A percentile compares a stretch with the other conserved stretches of the same genome.
Conservation (phyloP, 768 basidiomycete species). For the Phaeotremella fagi region DNA sequence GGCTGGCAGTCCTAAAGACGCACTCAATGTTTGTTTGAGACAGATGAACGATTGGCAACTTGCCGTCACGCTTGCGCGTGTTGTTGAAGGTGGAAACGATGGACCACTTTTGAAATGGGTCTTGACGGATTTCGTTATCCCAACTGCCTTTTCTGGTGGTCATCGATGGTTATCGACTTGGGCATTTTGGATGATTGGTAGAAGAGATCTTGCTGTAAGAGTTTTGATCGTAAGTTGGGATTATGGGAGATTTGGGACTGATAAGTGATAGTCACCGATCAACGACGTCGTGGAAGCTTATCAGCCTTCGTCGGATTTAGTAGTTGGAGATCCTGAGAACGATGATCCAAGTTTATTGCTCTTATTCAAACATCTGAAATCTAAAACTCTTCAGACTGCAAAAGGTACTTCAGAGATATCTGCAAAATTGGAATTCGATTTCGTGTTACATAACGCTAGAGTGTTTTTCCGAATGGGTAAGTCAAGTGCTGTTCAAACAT, state of each 20-base stretch:
- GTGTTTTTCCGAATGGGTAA: constrained; percentile 92
- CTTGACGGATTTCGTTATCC: constrained; percentile 69
- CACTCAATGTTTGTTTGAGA: constrained; percentile 80
- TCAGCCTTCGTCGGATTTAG: constrained; percentile 8
- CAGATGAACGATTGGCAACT: constrained; percentile 87
- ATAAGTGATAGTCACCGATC: constrained; percentile 29
- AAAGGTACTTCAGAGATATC: constrained; percentile 86
- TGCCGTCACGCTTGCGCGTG: constrained; percentile 77
- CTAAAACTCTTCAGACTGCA: constrained; percentile 85
- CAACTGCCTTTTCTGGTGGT: constrained; percentile 75
- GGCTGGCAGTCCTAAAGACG: constrained; percentile 80
- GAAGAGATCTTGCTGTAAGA: constrained; percentile 82
- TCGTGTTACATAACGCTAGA: constrained; percentile 87
- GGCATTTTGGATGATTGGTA: constrained; percentile 91
- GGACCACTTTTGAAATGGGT: constrained; percentile 71
- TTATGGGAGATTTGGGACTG: constrained; percentile 1
- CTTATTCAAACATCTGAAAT: constrained; percentile 80
- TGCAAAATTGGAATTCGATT: constrained; percentile 83
- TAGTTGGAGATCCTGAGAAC: constrained; percentile 76
- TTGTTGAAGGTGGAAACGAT: constrained; percentile 74
- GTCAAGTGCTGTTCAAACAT: constrained; percentile 37
- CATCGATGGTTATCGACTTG: constrained; percentile 92
- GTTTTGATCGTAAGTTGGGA: constrained; percentile 67
- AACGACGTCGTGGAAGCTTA: constrained; percentile 23
- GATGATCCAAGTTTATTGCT: constrained; percentile 91